These are phyloP conservation scores for Rhinocladiella mackenziei DNA, from an alignment of 2,329 filamentous ascomycete species.

Conservation along the genomic window DNA sequence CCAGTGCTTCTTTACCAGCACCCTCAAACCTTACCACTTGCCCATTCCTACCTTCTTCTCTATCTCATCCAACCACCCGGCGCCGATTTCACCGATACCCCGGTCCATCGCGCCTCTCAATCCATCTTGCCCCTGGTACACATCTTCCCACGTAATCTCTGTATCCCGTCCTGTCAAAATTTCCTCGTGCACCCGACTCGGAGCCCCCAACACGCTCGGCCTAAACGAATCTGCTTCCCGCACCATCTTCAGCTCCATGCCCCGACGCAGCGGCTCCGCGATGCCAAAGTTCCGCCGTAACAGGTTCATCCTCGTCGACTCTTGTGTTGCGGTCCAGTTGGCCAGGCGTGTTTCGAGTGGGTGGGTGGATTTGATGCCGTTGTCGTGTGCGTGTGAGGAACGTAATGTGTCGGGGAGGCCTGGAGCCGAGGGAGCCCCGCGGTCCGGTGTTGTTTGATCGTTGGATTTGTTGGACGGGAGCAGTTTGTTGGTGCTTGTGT, in stretches of 20 bases:
- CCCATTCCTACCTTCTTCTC: conserved; percentile 30
- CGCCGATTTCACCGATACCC: conserved; percentile 24
- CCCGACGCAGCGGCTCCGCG: conserved; percentile 83
- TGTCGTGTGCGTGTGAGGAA: conserved; percentile 51
- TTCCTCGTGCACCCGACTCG: conserved; percentile 70
- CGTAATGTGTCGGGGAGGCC: conserved; percentile 93
- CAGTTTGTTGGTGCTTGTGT: conserved; percentile 52
- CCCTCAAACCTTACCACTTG: conserved; percentile 28
- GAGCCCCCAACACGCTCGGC: conserved; percentile 60
- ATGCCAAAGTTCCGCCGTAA: conserved; percentile 86
- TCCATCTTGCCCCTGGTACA: conserved; percentile 41
- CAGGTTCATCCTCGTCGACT: conserved; percentile 79
- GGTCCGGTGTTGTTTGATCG: conserved; percentile 41
- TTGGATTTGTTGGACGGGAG: conserved; percentile 49
- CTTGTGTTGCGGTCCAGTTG: conserved; percentile 86
- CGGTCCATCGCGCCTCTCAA: conserved; percentile 17
- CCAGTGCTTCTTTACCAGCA: too few species aligned
- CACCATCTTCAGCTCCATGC: conserved; percentile 92
- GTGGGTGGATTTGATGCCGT: conserved; percentile 60
- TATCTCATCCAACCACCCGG: conserved; percentile 29
- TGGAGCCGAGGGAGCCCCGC: conserved; percentile 81
- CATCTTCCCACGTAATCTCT: conserved; percentile 86
- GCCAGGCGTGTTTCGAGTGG: conserved; percentile 87
- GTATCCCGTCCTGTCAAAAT: conserved; percentile 76
- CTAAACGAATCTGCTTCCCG: conserved; percentile 70